Evolutionary conservation across 768 basidiomycete genomes (phyloP), one percentile per base, ranked within the genome.

Genomic region (Dendrothele bispora): DNA sequence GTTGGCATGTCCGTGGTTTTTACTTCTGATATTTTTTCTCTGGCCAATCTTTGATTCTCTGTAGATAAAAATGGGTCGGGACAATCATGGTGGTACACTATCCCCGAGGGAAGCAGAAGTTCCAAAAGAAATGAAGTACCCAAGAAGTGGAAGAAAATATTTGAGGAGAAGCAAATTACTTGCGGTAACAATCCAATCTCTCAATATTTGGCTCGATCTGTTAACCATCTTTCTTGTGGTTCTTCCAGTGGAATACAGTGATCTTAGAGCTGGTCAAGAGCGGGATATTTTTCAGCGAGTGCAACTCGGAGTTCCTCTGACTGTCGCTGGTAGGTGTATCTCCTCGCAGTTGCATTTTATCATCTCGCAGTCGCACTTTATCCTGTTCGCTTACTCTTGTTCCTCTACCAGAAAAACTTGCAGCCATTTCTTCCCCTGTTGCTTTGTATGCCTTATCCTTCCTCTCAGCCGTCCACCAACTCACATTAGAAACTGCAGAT

Each of bases 271-370:
- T 11, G 70, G 72, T 5, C 67, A 73, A 4, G 88, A 92, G 62
- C 79, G 89, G 40, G 90, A 92, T 44, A 83, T 91, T 18, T 90
- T 89, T 58, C 85, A 88, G 55, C 74, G 91, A 22, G 90, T 93
- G 14, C 91, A 93, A 55, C 63, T 92, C 32, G 90, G 90, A 45
- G 81, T 89, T 69, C 70, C 80, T 14, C 70, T 93, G 39, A 84
- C 85, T 7, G 77, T 83, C 18, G 85, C 88, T 60, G 87, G 88
- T 85, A 56, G 37, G 68, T 55, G n/a, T n/a, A n/a, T n/a, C n/a
- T n/a, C n/a, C n/a, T n/a, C n/a, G n/a, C n/a, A n/a, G 7, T 22
- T n/a, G 4, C 24, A 12, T 27, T 21, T 43, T 21, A n/a, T n/a
- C 26, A 18, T 52, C 24, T 5, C 14, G 24, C 14, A 12, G 2